These are phyloP conservation scores for Polyporus tsugae DNA, from an alignment of 1,284 basidiomycete species.

Conservation along the genomic window DNA sequence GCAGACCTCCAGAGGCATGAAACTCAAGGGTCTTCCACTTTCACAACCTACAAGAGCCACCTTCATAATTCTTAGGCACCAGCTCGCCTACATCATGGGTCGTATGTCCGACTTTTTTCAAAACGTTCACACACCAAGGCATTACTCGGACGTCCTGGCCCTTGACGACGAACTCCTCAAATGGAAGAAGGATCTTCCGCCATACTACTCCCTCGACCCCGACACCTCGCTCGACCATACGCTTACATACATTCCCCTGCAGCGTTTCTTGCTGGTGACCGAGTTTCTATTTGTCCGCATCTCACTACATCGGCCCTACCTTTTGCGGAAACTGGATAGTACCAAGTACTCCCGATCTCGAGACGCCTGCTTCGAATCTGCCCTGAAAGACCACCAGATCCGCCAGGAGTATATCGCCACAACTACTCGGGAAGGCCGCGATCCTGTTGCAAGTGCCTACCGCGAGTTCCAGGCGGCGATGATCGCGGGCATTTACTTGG, in stretches of 20 bases:
- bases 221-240: slow-evolving; percentile 82
- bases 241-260: slow-evolving; percentile 70
- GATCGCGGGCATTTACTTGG: slow-evolving; percentile 86
- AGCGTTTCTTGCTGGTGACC: slow-evolving; percentile 82
- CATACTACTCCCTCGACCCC: slow-evolving; percentile 79
- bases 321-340: slow-evolving; percentile 74
- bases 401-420: slow-evolving; percentile 70
- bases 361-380: slow-evolving; percentile 81
- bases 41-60: slow-evolving; percentile 85
- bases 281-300: slow-evolving; percentile 84
- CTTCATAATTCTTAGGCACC: slow-evolving; percentile 88
- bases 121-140: slow-evolving; percentile 82
- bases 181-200: slow-evolving; percentile 81
- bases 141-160: slow-evolving; percentile 85
- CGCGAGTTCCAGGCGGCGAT: slow-evolving; percentile 87
- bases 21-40: slow-evolving; percentile 61
- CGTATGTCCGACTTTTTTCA: slow-evolving; percentile 96
- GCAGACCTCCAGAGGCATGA: slow-evolving; percentile 52
- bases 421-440: slow-evolving; percentile 66
- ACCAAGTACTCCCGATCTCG: slow-evolving; percentile 82
- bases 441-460: slow-evolving; percentile 80
- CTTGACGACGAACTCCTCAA: slow-evolving; percentile 88
- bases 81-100: slow-evolving; percentile 87
- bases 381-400: slow-evolving; percentile 78
- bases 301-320: slow-evolving; percentile 80